Base-by-base conservation (phyloP, 1,139 yeast species). In the Candida neerlandica region DNA sequence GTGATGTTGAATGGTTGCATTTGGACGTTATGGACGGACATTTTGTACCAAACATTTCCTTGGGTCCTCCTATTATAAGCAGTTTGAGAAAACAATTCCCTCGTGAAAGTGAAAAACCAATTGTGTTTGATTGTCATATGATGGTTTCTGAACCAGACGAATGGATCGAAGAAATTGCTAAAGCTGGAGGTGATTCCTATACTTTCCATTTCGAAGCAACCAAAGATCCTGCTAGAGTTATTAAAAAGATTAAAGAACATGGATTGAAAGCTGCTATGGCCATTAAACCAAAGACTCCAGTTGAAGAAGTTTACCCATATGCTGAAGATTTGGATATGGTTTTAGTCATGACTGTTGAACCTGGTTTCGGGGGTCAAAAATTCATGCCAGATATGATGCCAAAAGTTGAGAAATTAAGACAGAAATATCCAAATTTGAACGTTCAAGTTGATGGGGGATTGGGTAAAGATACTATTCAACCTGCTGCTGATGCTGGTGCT, bases 11-110 rank as follows among this genome's bases (percentile, higher is more conserved):
- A 61, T 94, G 99, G 99, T 83, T 95, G 55, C 99, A 94, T 69
- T 84, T 94, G 50, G 99, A 94, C 69, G 95, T 94, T 46, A 94
- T 94, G 99, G 99, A 94, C 67, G 98, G 99, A 49, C 94, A 94
- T 70, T 94, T 94, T 69, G 99, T 95, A 45, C 99, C 99, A 58
- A 94, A 95, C 73, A 86, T 94, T 60, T 85, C 97, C 5, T 77
- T 94, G 64, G 99, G 99, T 14, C 90, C 96, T 41, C 96, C 97
- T 50, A 84, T 94, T 48, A 91, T 94, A 51, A 74, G 83, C 52
- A 85, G 92, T 40, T 79, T 94, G 61, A 83, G 99, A 63, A 78
- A 82, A 56, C 83, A 84, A 50, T 78, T 92, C 47, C 97, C 98
- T 46, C 66, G 73, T 53, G 73, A 77, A 45, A 69, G 65, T 45